phyloP scores from a whole-genome alignment of 352 stramenopile species.

The Globisporangium megalacanthum region DNA sequence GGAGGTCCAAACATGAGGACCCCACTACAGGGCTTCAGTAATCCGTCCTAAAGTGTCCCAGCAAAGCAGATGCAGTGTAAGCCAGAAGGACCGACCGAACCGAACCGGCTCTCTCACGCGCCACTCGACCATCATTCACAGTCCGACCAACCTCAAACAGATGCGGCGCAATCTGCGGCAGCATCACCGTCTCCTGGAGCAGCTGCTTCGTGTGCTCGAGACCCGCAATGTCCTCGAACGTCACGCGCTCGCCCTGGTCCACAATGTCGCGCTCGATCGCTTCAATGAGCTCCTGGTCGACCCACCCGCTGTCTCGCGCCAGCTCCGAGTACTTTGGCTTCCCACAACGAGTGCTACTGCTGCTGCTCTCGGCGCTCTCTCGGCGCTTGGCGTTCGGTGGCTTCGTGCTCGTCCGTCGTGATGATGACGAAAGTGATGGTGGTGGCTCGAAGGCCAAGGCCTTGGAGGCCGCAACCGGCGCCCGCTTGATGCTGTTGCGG shows the following conservation, averaged over 20 bases:
- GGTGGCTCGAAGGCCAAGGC: neutral
- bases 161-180: conserved; percentile 78
- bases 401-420: conserved; percentile 7
- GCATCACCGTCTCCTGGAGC: conserved; percentile 80
- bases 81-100: too few species aligned
- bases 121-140: neutral
- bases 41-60: conserved; percentile 35
- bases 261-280: conserved; percentile 86
- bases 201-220: conserved; percentile 81
- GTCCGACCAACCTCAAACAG: conserved; percentile 42
- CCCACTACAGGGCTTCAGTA: conserved; percentile 75
- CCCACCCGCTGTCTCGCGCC: conserved; percentile 62
- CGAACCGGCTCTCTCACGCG: too few species aligned
- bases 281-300: conserved; percentile 79
- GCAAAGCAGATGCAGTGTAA: neutral
- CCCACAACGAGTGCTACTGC: conserved; percentile 3
- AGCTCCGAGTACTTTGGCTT: conserved; percentile 79
- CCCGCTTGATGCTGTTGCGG: conserved; percentile 12
- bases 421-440: neutral
- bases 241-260: conserved; percentile 56
- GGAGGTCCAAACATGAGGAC: conserved; percentile 86
- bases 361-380: conserved; percentile 12
- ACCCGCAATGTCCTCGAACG: conserved; percentile 72
- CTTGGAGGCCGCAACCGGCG: conserved; percentile 6
- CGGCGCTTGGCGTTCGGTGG: conserved; percentile 10